Evolutionary conservation across 2,329 filamentous ascomycete species (phyloP), one percentile per base, ranked within the genome.

Genomic region (Parastagonospora avenae): DNA sequence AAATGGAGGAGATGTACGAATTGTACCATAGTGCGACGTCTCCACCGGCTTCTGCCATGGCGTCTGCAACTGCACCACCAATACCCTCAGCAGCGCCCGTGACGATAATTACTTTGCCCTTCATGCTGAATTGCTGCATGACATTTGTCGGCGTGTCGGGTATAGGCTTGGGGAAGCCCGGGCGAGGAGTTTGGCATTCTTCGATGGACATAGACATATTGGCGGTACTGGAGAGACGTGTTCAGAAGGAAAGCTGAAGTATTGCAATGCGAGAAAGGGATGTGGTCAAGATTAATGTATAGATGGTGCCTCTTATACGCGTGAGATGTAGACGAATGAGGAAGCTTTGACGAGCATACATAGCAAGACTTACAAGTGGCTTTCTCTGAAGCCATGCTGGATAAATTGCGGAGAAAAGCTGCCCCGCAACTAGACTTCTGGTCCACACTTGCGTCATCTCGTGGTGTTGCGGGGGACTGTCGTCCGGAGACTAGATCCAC

Each of bases 41-140:
- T n/a, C 71, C 76, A 5, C 76, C 75, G 2, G 75, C 75, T 52
- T 75, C 73, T 4, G 72, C 72, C 54, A 72, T 68, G 2, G 68
- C 71, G 28, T 69, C 64, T 5, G 71, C 70, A 1, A 74, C 68
- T 1, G 70, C 68, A 1, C 60, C 56, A 5, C 86, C 86, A 57
- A 88, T 83, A 51, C 85, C 85, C 59, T 85, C 76, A 2, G 75
- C 74, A 6, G 76, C 76, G 24, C 77, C 77, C 0, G 73, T 78
- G 11, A 79, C 67, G 27, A 79, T 64, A 12, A 75, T 69, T 10
- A 76, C 72, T 59, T 75, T 76, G 56, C 68, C 74, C 41, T 72
- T 62, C 58, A 71, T 64, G 49, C 58, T 60, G 55, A 72, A 66
- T 46, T 72, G 69, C 29, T 67, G 51, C 30, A 70, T 36, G 19